Evolutionary conservation across 2,329 filamentous ascomycete genomes (phyloP), one percentile per base, ranked within the genome.

Genomic region (Ophiosphaerella narmari): DNA sequence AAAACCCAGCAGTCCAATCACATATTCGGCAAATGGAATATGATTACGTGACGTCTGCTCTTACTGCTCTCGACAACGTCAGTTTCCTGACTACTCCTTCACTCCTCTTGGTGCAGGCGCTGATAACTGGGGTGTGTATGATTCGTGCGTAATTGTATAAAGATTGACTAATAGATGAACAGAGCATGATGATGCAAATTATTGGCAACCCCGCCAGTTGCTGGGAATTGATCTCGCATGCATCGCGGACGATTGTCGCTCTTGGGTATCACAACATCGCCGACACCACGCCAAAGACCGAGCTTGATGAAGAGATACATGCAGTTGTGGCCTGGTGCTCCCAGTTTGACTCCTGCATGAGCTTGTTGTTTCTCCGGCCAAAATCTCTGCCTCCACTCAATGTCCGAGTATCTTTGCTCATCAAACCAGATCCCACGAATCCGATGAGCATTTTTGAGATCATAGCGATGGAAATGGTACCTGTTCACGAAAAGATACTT

Each of bases 141-240:
- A 34, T 21, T 38, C 12, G 5, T 14, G 5, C 31, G 4, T 9
- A 26, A 18, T 13, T 14, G 1, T 21, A 32, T 34, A 5, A 16
- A 14, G 8, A 18, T 33, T 21, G 12, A 43, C 44, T 52, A n/a
- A 50, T 1, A 12, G 33, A n/a, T 14, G 26, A n/a, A 11, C 23
- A 68, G 62, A 63, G 64, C 31, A 59, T 67, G 35, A 57, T 70
- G 40, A 65, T 70, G 62, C 66, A 71, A 39, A 65, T 70, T 11
- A 59, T 70, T 7, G 68, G 68, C 2, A 70, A 72, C n/a, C 63
- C 68, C 2, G 55, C 56, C 12, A 63, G 57, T 18, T 70, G 67
- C 36, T 72, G 67, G 68, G 60, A 60, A 14, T 59, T 72, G 5
- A 67, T 59, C 12, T 57, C 68, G 6, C 56, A 66, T 37, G 68